phyloP scores from a whole-genome alignment of 345 rosid species.

The Gossypium sturtianum region DNA sequence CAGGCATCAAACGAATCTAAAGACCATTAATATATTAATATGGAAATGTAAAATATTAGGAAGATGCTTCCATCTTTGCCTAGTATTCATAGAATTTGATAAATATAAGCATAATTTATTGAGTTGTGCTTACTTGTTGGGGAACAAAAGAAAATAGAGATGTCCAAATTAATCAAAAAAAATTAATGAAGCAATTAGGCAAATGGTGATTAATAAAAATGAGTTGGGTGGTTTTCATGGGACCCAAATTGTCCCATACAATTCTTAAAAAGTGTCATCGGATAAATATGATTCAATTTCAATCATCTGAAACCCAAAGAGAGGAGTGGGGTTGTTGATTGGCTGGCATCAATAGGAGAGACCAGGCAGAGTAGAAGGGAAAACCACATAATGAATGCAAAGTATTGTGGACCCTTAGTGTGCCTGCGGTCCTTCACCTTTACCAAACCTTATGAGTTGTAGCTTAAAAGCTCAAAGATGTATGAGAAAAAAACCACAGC shows the following conservation, averaged over 20 bases:
- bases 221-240: conserved; percentile 18
- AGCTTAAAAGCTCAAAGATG: neutral
- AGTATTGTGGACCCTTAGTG: conserved; percentile 17
- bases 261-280: no score
- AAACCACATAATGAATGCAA: conserved; percentile 10
- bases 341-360: conserved; percentile 23
- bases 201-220: conserved; percentile 13
- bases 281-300: no score
- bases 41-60: neutral
- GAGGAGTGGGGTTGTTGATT: conserved; percentile 1
- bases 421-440: conserved; percentile 5
- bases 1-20: neutral
- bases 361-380: conserved; percentile 3
- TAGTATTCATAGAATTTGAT: neutral
- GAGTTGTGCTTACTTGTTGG: conserved; percentile 7
- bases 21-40: neutral
- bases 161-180: neutral
- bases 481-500: neutral
- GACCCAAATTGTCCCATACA: conserved; percentile 16
- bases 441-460: neutral
- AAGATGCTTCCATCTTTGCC: neutral
- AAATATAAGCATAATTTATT: neutral
- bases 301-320: no score
- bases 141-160: neutral
- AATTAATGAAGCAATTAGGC: neutral